Conservation (phyloP, 352 stramenopile species). For the Phytophthora litchii region DNA sequence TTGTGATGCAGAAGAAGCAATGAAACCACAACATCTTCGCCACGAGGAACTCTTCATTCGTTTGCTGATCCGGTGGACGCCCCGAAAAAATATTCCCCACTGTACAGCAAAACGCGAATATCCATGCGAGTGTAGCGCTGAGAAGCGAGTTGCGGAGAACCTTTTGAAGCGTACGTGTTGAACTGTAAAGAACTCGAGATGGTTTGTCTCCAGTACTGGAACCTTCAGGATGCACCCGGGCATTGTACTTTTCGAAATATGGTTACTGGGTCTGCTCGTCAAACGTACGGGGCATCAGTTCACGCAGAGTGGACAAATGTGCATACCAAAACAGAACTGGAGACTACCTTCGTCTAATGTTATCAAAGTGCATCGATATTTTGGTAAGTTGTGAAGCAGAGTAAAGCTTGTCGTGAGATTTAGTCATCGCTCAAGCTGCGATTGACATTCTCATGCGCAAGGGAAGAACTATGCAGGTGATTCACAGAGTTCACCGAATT, state of each 20-base stretch:
- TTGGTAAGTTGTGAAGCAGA: too few species aligned
- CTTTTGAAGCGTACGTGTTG: constrained; percentile 18
- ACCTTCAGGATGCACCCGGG: neutral
- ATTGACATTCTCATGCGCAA: too few species aligned
- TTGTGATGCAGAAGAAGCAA: constrained; percentile 20
- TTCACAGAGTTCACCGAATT: constrained; percentile 15
- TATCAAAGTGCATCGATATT: too few species aligned
- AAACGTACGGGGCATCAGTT: too few species aligned
- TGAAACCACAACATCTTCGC: constrained; percentile 32
- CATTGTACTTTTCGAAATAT: too few species aligned
- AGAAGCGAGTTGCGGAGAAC: constrained; percentile 29
- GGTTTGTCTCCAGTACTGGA: constrained; percentile 1
- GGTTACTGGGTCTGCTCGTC: too few species aligned
- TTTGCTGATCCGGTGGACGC: constrained; percentile 1
- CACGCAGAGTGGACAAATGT: too few species aligned
- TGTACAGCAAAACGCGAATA: constrained; percentile 11
- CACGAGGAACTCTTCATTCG: constrained; percentile 18
- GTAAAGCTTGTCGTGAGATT: too few species aligned
- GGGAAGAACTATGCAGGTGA: constrained; percentile 24
- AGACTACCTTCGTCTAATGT: too few species aligned
- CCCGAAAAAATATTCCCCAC: constrained; percentile 22
- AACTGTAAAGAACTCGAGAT: neutral
- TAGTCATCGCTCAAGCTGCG: too few species aligned
- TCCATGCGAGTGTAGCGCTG: constrained; percentile 22
- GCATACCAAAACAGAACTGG: too few species aligned